Evolutionary conservation across 148 eudicot genomes (phyloP), one percentile per base, ranked within the genome.

Genomic region (Rhododendron henanense): DNA sequence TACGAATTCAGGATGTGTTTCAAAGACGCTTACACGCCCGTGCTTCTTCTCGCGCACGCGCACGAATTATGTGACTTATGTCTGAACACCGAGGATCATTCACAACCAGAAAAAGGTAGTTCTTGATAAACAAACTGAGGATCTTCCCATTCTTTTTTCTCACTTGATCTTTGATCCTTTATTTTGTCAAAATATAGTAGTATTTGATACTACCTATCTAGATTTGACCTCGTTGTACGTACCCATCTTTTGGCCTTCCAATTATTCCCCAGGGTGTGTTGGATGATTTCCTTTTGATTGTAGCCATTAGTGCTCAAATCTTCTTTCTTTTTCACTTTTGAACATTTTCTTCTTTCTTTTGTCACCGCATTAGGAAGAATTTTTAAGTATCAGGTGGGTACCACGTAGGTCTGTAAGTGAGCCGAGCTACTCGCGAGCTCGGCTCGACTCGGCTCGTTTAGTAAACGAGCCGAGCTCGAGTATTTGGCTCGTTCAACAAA

Each of bases 271-370:
- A 0, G 16, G 25, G 8, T 19, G 3, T 13, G 61, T 59, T 23
- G 21, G n/a, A 82, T 59, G 33, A 82, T 37, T 82, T 82, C 73
- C 71, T 55, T 82, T 82, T 59, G 84, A 82, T 59, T 57, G 48
- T 31, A 39, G 23, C 48, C 69, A 21, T 67, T 67, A 57, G 73
- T 57, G 48, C 67, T 55, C 39, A 79, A 55, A 50, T 79, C 82
- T 50, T 50, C 39, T 14, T 28, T 50, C 82, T 50, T 50, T 50
- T 15, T 50, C 41, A n/a, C 57, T 79, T 50, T 79, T 47, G 35
- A 79, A n/a, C 59, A 6, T 79, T 48, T 79, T 10, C 33, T 79
- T 14, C n/a, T 4, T 51, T 23, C 16, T 78, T 23, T 45, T 25
- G 81, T 23, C 19, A 45, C 33, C 33, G 48, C 57, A n/a, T 41